Conservation (phyloP, 108 stramenopile genomes). For the Conticribra weissflogii region DNA sequence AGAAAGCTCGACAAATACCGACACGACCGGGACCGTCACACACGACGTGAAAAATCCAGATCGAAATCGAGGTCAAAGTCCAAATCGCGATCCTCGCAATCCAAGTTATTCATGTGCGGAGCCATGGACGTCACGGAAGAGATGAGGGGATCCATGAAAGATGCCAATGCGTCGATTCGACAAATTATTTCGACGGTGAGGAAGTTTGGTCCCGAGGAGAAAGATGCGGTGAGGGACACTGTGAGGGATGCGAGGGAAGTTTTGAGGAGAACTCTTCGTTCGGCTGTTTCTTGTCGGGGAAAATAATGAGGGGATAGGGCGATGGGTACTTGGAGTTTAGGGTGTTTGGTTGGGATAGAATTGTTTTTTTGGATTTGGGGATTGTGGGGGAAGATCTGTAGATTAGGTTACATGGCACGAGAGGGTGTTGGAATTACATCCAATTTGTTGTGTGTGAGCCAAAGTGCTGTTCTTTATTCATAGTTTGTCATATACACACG, state of each 20-base stretch:
- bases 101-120: slow-evolving; percentile 19
- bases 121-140: slow-evolving; percentile 14
- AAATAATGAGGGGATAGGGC: neutral
- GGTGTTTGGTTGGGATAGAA: too few relatives aligned
- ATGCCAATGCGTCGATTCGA: slow-evolving; percentile 3
- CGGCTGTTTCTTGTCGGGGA: neutral
- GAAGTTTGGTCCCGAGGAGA: slow-evolving; percentile 16
- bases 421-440: too few relatives aligned
- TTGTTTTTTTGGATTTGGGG: too few relatives aligned
- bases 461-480: too few relatives aligned
- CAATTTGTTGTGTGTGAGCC: too few relatives aligned
- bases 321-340: neutral
- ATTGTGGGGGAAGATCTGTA: too few relatives aligned
- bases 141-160: slow-evolving; percentile 10
- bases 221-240: slow-evolving; percentile 16
- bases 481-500: too few relatives aligned
- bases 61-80: too few relatives aligned
- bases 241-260: slow-evolving; percentile 6
- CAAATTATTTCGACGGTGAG: slow-evolving; percentile 17
- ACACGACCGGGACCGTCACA: neutral
- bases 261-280: slow-evolving; percentile 5
- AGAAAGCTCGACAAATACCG: neutral
- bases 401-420: too few relatives aligned
- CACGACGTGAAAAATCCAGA: too few relatives aligned
- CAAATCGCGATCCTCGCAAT: too few relatives aligned